phyloP scores from a whole-genome alignment of 352 stramenopile genomes.

The Sclerospora graminicola region DNA sequence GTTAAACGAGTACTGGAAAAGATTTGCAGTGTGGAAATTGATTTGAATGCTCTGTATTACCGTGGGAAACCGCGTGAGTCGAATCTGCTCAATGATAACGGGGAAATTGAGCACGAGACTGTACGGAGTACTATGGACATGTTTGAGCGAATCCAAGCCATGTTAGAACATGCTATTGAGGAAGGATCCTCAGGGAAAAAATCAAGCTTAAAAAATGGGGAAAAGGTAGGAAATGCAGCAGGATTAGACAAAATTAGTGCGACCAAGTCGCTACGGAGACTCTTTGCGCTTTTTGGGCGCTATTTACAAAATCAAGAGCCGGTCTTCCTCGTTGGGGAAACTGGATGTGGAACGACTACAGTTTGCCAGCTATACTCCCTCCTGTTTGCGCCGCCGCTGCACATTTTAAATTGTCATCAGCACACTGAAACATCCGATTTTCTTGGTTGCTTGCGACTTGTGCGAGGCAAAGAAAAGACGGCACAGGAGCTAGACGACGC shows the following conservation, averaged over 20 bases:
- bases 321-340: slow-evolving; percentile 98
- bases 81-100: slow-evolving; percentile 65
- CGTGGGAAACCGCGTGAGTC: slow-evolving; percentile 51
- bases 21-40: slow-evolving; percentile 92
- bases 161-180: slow-evolving; percentile 45
- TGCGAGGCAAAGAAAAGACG: slow-evolving; percentile 88
- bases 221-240: slow-evolving; percentile 49
- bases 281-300: slow-evolving; percentile 92
- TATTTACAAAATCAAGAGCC: slow-evolving; percentile 97
- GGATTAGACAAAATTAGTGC: slow-evolving; percentile 82
- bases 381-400: slow-evolving; percentile 88
- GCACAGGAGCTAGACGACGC: slow-evolving; percentile 37
- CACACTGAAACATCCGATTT: no score
- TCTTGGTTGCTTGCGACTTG: slow-evolving; percentile 92
- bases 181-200: slow-evolving; percentile 18
- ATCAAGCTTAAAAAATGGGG: slow-evolving; percentile 8
- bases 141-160: slow-evolving; percentile 65
- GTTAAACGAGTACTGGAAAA: slow-evolving; percentile 93
- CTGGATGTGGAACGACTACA: slow-evolving; percentile 98
- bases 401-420: no score
- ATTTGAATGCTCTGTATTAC: slow-evolving; percentile 78
- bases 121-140: slow-evolving; percentile 75
- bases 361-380: slow-evolving; percentile 97
- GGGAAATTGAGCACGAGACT: slow-evolving; percentile 58
- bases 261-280: slow-evolving; percentile 87